phyloP scores from a whole-genome alignment of 2,329 filamentous ascomycete species.

The Aspergillus candidus region DNA sequence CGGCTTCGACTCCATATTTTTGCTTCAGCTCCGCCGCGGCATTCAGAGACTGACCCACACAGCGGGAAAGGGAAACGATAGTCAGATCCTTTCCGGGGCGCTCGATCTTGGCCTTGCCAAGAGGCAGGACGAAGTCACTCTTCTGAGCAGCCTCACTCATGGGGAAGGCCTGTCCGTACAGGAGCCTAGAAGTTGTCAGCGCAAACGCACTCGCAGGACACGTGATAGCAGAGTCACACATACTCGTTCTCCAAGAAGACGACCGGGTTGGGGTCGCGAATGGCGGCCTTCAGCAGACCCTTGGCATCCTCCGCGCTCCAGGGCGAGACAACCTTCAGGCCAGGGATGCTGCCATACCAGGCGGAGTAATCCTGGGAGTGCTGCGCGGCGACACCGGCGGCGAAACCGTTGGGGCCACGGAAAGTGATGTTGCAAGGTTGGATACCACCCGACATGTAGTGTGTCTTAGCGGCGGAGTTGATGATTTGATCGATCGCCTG shows the following conservation, averaged over 20 bases:
- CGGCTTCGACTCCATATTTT: conserved; percentile 91
- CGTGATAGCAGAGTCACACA: conserved; percentile 13
- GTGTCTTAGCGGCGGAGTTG: conserved; percentile 97
- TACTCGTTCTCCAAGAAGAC: conserved; percentile 81
- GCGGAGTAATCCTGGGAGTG: conserved; percentile 98
- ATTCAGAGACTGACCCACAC: conserved; percentile 82
- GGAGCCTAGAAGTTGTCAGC: conserved; percentile 47
- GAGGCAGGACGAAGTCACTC: conserved; percentile 92
- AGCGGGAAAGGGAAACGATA: conserved; percentile 89
- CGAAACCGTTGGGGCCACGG: conserved; percentile 98
- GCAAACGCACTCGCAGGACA: background rate
- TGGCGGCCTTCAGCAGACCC: conserved; percentile 94
- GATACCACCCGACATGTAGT: conserved; percentile 99
- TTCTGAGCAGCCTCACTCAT: conserved; percentile 96
- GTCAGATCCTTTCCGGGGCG: conserved; percentile 92
- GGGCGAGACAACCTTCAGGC: conserved; percentile 91
- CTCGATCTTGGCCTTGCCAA: conserved; percentile 99
- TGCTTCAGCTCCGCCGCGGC: conserved; percentile 89
- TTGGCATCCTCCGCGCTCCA: conserved; percentile 98
- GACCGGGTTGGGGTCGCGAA: conserved; percentile 96
- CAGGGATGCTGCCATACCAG: conserved; percentile 98
- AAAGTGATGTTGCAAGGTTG: conserved; percentile 99
- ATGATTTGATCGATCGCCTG: conserved; percentile 99
- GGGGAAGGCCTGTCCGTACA: conserved; percentile 92
- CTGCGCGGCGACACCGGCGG: conserved; percentile 88